Base-by-base conservation (phyloP, 202 grass and related monocot genomes). In the Zizania palustris region DNA sequence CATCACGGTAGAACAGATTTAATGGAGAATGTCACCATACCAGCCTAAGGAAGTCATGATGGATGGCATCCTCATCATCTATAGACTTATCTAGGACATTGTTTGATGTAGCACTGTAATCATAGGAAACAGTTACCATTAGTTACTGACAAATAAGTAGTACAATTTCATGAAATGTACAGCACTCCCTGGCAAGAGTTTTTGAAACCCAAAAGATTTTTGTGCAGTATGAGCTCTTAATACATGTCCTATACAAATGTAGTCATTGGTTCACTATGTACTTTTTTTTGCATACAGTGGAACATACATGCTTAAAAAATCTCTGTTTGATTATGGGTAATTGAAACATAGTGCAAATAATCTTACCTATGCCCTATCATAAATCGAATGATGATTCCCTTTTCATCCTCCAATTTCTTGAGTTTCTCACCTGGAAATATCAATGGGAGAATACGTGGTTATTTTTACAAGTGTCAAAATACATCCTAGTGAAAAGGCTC, bases 21-120 rank as follows among this genome's bases (percentile, higher is more conserved):
- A 28, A 18, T 58, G 12, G 13, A 53, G 64, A n/a, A 55, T 49
- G 53, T 51, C 51, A 69, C 9, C 76, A 63, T 99, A 99, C 96
- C 92, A 99, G 87, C 64, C 96, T 85, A 53, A 99, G 88, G 73
- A 99, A 99, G 65, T 99, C 96, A 37, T 86, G 79, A 83, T 99
- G 92, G 44, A 87, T 80, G 68, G 88, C 82, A 61, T 99, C 90
- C 80, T 99, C 92, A 0, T 81, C 71, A 9, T 99, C 87, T 69
- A 99, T 96, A 10, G 88, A 89, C 81, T 89, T 90, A 77, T 99
- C 96, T 60, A 99, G 83, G 76, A 92, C 91, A 59, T 87, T 99
- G 77, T 93, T 85, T 16, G 90, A 84, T 90, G 87, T 89, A 71
- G 90, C 83, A 73, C 96, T 99, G 90, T 43, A 76, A 70, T 71